Base-by-base conservation (phyloP, 805 yeast species). In the Candida pini region DNA sequence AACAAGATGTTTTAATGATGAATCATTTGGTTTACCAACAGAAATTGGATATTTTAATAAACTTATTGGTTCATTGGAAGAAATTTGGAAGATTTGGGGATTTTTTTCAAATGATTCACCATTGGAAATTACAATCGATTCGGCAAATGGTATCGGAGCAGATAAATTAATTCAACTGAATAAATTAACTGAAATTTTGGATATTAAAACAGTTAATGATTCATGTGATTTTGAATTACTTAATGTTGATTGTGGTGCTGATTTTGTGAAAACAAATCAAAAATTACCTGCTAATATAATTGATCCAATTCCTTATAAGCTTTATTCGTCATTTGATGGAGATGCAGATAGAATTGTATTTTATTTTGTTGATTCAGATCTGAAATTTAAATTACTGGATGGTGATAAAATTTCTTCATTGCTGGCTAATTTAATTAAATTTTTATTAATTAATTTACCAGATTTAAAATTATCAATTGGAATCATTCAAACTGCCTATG, bases 71-170 rank as follows among this genome's bases (percentile, higher is more conserved):
- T 73, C 89, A 0, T 74, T 76, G 56, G 64, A 61, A 34, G 48
- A 59, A 14, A 68, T 83, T 33, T 54, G 60, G 35, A 45, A 57
- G 13, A 42, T 53, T 10, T 47, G 56, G 44, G 46, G 31, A 1
- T 37, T 45, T 22, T n/a, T n/a, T n/a, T n/a, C n/a, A n/a, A n/a
- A n/a, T n/a, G 32, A 47, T n/a, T 34, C 46, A 5, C 36, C 40
- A 1, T 34, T 40, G 3, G 53, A 62, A 18, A 67, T 89, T 45
- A 72, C 78, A 2, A 76, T 92, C 14, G 98, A 92, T 62, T 79
- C 88, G 26, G 98, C 98, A 6, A 92, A 92, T 55, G 98, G 98
- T n/a, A 85, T 92, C 26, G 98, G 98, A 13, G 95, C 88, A 1
- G 83, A 85, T 15, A 82, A 83, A 53, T 65, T 79, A 18, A 50